Conservation (phyloP, 2,329 filamentous ascomycete genomes). For the Decorospora gaudefroyi region DNA sequence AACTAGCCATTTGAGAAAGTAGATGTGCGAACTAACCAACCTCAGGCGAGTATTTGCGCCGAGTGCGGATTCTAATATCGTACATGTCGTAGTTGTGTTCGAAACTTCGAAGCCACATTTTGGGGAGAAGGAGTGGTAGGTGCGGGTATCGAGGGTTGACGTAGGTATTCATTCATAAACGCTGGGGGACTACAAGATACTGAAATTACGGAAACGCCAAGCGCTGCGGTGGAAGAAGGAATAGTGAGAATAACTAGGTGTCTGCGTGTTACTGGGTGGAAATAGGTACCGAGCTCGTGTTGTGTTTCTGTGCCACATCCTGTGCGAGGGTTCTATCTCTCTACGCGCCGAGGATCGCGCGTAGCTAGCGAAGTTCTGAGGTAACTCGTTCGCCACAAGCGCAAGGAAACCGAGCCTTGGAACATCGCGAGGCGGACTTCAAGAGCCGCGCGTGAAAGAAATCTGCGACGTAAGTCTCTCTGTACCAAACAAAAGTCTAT, state of each 20-base stretch:
- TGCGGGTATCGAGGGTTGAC: background rate
- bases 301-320: conserved; percentile 9
- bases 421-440: background rate
- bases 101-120: conserved; percentile 9
- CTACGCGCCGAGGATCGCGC: conserved; percentile 9
- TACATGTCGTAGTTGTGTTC: conserved; percentile 50
- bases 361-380: conserved; percentile 3
- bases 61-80: conserved; percentile 38
- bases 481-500: too few species aligned
- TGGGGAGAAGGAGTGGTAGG: background rate
- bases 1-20: conserved; percentile 24
- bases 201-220: background rate
- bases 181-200: too few species aligned
- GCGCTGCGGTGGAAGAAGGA: background rate
- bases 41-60: conserved; percentile 31
- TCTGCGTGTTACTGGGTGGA: background rate
- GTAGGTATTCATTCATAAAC: background rate
- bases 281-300: conserved; percentile 7
- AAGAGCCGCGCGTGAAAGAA: background rate
- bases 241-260: background rate
- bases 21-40: conserved; percentile 37
- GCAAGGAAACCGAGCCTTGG: background rate
- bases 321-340: conserved; percentile 2
- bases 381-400: background rate
- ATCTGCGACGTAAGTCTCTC: too few species aligned